Evolutionary conservation across 768 basidiomycete species (phyloP).

Genomic region (Suillus spraguei): DNA sequence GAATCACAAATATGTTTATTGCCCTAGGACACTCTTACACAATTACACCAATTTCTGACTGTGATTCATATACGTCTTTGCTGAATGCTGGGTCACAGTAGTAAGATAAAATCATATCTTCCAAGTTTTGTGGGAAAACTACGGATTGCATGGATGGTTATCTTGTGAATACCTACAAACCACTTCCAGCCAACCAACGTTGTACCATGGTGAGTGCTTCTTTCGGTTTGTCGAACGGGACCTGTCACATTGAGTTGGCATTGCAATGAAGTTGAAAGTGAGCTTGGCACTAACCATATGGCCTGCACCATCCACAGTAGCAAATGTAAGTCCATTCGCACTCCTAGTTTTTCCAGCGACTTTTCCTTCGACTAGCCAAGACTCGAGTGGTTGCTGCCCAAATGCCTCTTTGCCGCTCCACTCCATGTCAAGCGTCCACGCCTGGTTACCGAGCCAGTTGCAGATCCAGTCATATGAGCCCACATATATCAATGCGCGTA

Average conservation of each 20-base stretch:
- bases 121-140: background rate
- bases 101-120: background rate
- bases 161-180: slow-evolving; percentile 21
- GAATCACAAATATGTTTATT: background rate
- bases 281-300: slow-evolving; percentile 59
- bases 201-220: slow-evolving; percentile 53
- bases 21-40: background rate
- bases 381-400: slow-evolving; percentile 45
- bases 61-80: background rate
- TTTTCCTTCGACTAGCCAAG: slow-evolving; percentile 57
- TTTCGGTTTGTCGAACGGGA: slow-evolving; percentile 64
- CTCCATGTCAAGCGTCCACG: slow-evolving; percentile 73
- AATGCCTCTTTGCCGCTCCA: slow-evolving; percentile 69
- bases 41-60: background rate
- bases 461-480: slow-evolving; percentile 82
- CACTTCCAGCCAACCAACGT: slow-evolving; percentile 44
- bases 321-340: slow-evolving; percentile 65
- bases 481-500: slow-evolving; percentile 73
- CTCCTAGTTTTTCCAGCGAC: slow-evolving; percentile 58
- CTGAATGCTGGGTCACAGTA: background rate
- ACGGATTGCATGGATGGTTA: background rate
- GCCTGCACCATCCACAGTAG: slow-evolving; percentile 67
- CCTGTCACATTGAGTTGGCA: slow-evolving; percentile 34
- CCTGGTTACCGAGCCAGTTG: slow-evolving; percentile 76
- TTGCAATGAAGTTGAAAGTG: background rate